Evolutionary conservation across 257 asterid genomes (phyloP), one percentile per base, ranked within the genome.

Genomic region (Nicotiana tomentosiformis): DNA sequence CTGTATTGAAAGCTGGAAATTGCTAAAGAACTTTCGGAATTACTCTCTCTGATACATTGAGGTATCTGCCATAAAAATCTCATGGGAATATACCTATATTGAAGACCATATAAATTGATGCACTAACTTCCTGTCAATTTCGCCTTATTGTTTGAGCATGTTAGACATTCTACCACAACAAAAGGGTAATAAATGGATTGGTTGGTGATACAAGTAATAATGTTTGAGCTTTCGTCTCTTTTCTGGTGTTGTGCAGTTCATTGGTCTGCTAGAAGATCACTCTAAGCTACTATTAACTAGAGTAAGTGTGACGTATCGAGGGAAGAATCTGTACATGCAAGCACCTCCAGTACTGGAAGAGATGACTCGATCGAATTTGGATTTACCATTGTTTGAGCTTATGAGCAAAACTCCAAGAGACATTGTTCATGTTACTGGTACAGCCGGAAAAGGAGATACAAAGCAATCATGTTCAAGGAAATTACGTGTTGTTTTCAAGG

Each of bases 281-380:
- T 97, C 98, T 17, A 86, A 81, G 81, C 94, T 93, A 82, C 92
- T 90, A 61, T 88, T 96, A 57, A 88, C 91, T 39, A 89, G 96
- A 88, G 98, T 86, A 77, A 96, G 98, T 35, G 96, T 91, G 74
- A 88, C 93, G 30, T 85, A 94, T 89, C 84, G 96, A 83, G 94
- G 96, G 72, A 90, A 93, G 84, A 96, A 93, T 83, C 87, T 96
- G 82, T 96, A 93, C 82, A 96, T 96, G 98, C 99, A 87, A 83
- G 99, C 98, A 2, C 99, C 99, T 82, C 98, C 98, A 8, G 86
- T 92, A 46, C 91, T 93, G 18, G 99, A 96, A 87, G 97, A 94
- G 87, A 90, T 90, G 96, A 96, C 98, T n/a, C 90, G 98, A 39
- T 85, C 97, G 23, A 90, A 94, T 88, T 88, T 96, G 18, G 97